Evolutionary conservation across 192 early-diverging fungal genomes (phyloP).

Genomic region (Polychytrium aggregatum): DNA sequence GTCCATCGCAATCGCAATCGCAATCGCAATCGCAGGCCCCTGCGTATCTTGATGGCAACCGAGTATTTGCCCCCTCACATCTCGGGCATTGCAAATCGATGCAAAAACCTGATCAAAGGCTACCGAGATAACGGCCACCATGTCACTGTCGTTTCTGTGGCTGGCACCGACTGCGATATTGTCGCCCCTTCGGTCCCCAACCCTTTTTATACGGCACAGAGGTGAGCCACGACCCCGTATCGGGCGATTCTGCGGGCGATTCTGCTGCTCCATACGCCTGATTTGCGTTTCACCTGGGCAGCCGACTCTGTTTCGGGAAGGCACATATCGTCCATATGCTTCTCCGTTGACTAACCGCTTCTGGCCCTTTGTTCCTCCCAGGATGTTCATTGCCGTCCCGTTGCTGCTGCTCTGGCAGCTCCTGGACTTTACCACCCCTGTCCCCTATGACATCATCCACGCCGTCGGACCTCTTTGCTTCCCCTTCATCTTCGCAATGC

Average conservation of each 20-base stretch:
- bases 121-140: constrained; percentile 30
- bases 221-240: no score
- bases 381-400: constrained; percentile 36
- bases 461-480: constrained; percentile 29
- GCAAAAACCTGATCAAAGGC: constrained; percentile 30
- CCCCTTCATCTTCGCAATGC: constrained; percentile 24
- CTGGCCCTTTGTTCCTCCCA: constrained; percentile 2
- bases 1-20: no score
- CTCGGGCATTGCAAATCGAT: constrained; percentile 41
- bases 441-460: constrained; percentile 36
- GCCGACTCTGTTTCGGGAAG: no score
- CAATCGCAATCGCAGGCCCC: no score
- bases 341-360: no score
- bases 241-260: no score
- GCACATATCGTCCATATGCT: no score
- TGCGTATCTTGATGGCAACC: constrained; percentile 36
- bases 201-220: constrained; percentile 28
- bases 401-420: constrained; percentile 23
- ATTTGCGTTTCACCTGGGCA: no score
- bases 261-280: no score
- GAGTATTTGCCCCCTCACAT: constrained; percentile 43
- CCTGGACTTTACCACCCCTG: constrained; percentile 17
- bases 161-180: constrained; percentile 28
- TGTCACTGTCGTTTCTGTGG: constrained; percentile 30
- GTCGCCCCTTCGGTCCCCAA: constrained; percentile 25